These are phyloP conservation scores for Aegilops sharonensis DNA, from an alignment of 176 grass and related monocot species.

Conservation along the genomic window DNA sequence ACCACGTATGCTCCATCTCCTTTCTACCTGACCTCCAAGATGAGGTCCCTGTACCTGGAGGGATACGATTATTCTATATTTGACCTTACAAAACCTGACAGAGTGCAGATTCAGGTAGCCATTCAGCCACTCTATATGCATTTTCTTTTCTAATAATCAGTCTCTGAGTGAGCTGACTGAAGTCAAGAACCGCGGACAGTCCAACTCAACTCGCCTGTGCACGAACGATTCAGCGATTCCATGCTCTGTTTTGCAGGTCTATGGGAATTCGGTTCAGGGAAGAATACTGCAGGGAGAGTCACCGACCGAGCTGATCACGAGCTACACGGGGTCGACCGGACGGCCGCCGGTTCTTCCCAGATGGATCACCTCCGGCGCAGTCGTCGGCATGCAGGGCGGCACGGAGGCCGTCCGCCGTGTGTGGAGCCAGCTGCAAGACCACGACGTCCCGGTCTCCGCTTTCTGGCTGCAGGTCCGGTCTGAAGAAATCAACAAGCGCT, in stretches of 20 bases:
- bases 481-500: background rate
- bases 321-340: slow-evolving; percentile 69
- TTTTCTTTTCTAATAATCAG: background rate
- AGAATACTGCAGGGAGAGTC: slow-evolving; percentile 67
- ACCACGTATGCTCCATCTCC: slow-evolving; percentile 92
- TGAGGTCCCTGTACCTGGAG: slow-evolving; percentile 86
- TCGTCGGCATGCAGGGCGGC: slow-evolving; percentile 91
- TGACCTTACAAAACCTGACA: slow-evolving; percentile 80
- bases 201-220: background rate
- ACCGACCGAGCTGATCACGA: slow-evolving; percentile 61
- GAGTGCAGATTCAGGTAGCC: slow-evolving; percentile 88
- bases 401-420: slow-evolving; percentile 60
- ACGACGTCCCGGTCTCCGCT: slow-evolving; percentile 73
- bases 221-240: background rate
- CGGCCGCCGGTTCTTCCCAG: slow-evolving; percentile 75
- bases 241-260: slow-evolving; percentile 37
- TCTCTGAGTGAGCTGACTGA: background rate
- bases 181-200: background rate
- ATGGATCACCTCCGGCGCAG: slow-evolving; percentile 82
- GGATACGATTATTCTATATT: slow-evolving; percentile 91
- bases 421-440: slow-evolving; percentile 66
- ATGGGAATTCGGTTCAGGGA: slow-evolving; percentile 56
- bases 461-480: slow-evolving; percentile 94
- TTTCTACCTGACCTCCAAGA: slow-evolving; percentile 96
- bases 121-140: background rate